Evolutionary conservation across 2,329 filamentous ascomycete genomes (phyloP), one percentile per base, ranked within the genome.

Genomic region (Fusarium staphyleae): DNA sequence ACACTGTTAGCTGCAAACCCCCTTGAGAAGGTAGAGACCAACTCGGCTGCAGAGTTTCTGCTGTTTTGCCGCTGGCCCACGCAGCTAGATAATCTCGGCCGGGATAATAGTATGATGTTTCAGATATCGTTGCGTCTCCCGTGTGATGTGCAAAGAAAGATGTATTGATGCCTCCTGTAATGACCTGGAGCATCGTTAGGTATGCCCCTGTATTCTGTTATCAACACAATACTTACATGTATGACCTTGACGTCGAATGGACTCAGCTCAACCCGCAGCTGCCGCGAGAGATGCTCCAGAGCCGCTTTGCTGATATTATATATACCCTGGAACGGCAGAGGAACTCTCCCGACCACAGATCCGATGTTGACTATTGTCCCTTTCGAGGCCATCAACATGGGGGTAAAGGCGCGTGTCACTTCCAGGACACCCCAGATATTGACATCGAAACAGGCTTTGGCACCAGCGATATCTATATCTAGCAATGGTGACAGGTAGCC

Each of bases 231-330:
- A 48, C 61, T 45, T 49, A 65, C 64, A 35, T 64, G 59, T 11
- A 75, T 61, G 16, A 76, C 72, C 22, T 68, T 66, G 45, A 75
- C 57, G 16, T 65, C 70, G 36, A 76, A 68, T 0, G 70, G 66
- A 1, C 52, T 48, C 18, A 79, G 69, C 60, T 80, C 77, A 32
- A 77, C 55, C 5, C 75, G 73, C 60, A 78, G 55, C n/a, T 72
- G 73, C 49, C 74, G 67, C 3, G 72, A 72, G 41, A 77, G 68
- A 39, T 70, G 65, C 15, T 71, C 65, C 1, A 79, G 62, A 0
- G 78, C 77, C 1, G 72, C 75, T 51, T 80, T 80, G 46, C 71
- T 74, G 6, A 75, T 72, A 43, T 75, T 76, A 63, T 79, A 80
- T 15, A 70, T 62, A 7, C 70, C 71, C 4, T 72, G 66, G 52